Conservation (phyloP, 345 rosid species). For the Raphanus sativus region DNA sequence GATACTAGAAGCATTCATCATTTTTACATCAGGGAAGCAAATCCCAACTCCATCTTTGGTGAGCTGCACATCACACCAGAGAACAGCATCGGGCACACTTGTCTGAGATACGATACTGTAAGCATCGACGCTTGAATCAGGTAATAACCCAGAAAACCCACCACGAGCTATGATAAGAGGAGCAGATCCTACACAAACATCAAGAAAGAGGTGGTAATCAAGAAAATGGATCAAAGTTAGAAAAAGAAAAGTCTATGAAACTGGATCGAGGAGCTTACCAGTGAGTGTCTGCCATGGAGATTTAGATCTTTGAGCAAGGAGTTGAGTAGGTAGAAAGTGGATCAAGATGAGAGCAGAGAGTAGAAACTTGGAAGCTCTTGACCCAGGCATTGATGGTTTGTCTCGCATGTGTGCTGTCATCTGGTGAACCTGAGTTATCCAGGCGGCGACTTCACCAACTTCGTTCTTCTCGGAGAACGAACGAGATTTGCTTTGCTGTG, state of each 20-base stretch:
- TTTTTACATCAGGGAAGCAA: slow-evolving; percentile 66
- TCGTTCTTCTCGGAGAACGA: slow-evolving; percentile 14
- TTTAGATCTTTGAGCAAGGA: slow-evolving; percentile 66
- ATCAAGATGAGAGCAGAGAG: slow-evolving; percentile 30
- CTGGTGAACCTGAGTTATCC: slow-evolving; percentile 16
- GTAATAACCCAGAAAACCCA: slow-evolving; percentile 85
- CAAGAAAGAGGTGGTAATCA: neutral
- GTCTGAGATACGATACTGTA: slow-evolving; percentile 41
- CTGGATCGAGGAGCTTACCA: slow-evolving; percentile 35
- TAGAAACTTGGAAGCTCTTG: slow-evolving; percentile 34
- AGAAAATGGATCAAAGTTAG: neutral
- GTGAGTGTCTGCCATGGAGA: slow-evolving; percentile 55
- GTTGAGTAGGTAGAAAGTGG: slow-evolving; percentile 40
- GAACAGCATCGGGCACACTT: slow-evolving; percentile 42
- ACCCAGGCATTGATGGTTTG: slow-evolving; percentile 44
- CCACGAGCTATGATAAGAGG: slow-evolving; percentile 85
- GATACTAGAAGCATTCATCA: slow-evolving; percentile 53
- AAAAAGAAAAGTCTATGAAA: neutral
- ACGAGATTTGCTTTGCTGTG: slow-evolving; percentile 26
- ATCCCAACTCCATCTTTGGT: slow-evolving; percentile 76
- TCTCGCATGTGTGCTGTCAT: slow-evolving; percentile 34
- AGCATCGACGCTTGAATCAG: slow-evolving; percentile 62
- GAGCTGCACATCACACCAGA: slow-evolving; percentile 91
- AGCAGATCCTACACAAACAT: slow-evolving; percentile 46
- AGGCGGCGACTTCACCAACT: slow-evolving; percentile 39